Evolutionary conservation across 2,329 filamentous ascomycete genomes (phyloP), one percentile per base, ranked within the genome.

Genomic region (Dactylellina cionopaga): DNA sequence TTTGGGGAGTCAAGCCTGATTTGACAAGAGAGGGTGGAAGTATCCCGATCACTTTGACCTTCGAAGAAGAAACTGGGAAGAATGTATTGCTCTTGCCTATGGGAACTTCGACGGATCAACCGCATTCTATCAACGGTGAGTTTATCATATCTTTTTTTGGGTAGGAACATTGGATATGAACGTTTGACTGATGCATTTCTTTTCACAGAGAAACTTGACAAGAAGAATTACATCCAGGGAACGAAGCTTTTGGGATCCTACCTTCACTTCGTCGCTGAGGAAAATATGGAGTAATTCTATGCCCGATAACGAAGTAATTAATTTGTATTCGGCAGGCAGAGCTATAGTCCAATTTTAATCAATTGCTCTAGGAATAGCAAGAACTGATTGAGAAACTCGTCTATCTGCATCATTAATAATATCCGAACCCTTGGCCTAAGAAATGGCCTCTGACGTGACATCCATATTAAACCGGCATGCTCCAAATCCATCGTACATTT

Each of bases 41-140:
- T 82, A 99, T 99, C 77, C 95, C 95, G 2, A 92, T 99, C 56
- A 99, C 95, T 5, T 83, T 99, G 78, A 98, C 92, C 1, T 99
- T 99, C 80, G 95, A 99, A 84, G 89, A 97, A 83, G 93, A 95
- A 15, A 96, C 94, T 5, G 92, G 93, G 79, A 99, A 99, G 89
- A 99, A 98, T 79, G 94, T 98, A 41, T 84, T 99, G 65, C 84
- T 99, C 76, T 83, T 99, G 76, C 95, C 95, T 29, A 98, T 99
- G 95, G 95, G 95, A 46, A 96, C 91, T 84, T 96, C 91, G 43
- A 99, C 94, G 0, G 95, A 98, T 80, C 93, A 91, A 41, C 95
- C 95, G 5, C 95, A 99, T 83, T 96, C 92, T 31, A 96, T 97
- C 82, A 99, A 99, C 81, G 95, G 98, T 87, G 97, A 96, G 86